A percentile compares a stretch with the other conserved stretches of the same genome.
These are phyloP conservation scores for Cryptosporidium muris DNA, from an alignment of 169 alveolate genomes.

Conservation along the genomic window DNA sequence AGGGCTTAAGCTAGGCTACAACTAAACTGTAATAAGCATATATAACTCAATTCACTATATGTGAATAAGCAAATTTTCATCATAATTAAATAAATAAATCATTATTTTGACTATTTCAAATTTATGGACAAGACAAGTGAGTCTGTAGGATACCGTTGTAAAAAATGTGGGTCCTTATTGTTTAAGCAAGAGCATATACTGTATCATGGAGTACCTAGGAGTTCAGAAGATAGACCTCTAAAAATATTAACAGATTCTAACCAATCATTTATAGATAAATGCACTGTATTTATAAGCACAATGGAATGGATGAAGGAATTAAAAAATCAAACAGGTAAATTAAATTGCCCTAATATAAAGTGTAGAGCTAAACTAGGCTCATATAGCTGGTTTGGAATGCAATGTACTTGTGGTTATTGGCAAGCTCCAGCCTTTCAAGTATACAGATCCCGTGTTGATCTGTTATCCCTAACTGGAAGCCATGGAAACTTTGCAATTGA, in stretches of 20 bases:
- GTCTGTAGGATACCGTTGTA: constrained; percentile 16
- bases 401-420: constrained; percentile 66
- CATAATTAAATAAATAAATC: too few relatives aligned
- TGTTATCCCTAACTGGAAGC: constrained; percentile 19
- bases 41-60: too few relatives aligned
- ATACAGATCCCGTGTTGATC: constrained; percentile 44
- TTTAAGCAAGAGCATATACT: constrained; percentile 28
- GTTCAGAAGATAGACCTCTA: neutral
- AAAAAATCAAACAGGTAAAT: constrained; percentile 20
- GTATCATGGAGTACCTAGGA: neutral
- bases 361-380: constrained; percentile 49
- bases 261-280: neutral
- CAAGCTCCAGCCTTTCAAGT: constrained; percentile 62
- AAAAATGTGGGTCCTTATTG: constrained; percentile 29
- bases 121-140: too few relatives aligned
- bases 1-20: too few relatives aligned
- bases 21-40: too few relatives aligned
- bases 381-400: constrained; percentile 54
- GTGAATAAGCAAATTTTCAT: too few relatives aligned
- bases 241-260: neutral
- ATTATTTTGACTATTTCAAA: too few relatives aligned
- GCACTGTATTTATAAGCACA: constrained; percentile 28
- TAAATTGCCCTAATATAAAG: constrained; percentile 33
- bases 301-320: constrained; percentile 46
- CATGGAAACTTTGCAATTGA: neutral